Conservation (phyloP, 2,329 filamentous ascomycete genomes). For the Ophiostoma sp. region DNA sequence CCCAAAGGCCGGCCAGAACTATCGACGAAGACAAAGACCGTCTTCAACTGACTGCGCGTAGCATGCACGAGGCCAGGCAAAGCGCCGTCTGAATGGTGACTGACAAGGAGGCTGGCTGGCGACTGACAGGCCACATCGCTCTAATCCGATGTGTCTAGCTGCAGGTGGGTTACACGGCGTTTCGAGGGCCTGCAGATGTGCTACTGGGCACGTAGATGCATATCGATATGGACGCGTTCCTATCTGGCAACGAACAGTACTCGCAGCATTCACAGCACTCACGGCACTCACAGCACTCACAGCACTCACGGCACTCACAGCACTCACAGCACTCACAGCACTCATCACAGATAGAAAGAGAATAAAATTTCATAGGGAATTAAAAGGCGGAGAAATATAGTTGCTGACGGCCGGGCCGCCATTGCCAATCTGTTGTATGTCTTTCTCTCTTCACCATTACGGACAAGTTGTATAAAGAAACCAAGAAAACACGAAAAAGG, state of each 20-base stretch:
- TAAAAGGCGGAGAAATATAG: conserved; percentile 5
- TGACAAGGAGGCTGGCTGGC: neutral
- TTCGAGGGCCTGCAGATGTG: neutral
- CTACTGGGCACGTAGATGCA: neutral
- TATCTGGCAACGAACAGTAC: neutral
- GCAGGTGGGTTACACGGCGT: conserved; percentile 10
- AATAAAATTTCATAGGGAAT: neutral
- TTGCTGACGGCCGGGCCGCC: conserved; percentile 11
- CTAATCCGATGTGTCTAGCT: neutral
- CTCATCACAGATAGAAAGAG: neutral
- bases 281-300: neutral
- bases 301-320: neutral
- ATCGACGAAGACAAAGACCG: too few relatives aligned
- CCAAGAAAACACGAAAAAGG: conserved; percentile 17
- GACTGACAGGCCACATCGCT: neutral
- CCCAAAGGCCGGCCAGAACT: too few relatives aligned
- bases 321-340: neutral
- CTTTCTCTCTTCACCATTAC: conserved; percentile 23
- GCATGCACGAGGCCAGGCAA: too few relatives aligned
- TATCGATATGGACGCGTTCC: neutral
- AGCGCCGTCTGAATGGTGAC: neutral
- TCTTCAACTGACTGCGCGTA: too few relatives aligned
- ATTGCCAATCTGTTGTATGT: conserved; percentile 23
- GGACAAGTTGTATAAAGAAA: conserved; percentile 22
- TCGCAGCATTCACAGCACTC: neutral